phyloP scores from a whole-genome alignment of 176 grass and related monocot species.

The Avena sativa region DNA sequence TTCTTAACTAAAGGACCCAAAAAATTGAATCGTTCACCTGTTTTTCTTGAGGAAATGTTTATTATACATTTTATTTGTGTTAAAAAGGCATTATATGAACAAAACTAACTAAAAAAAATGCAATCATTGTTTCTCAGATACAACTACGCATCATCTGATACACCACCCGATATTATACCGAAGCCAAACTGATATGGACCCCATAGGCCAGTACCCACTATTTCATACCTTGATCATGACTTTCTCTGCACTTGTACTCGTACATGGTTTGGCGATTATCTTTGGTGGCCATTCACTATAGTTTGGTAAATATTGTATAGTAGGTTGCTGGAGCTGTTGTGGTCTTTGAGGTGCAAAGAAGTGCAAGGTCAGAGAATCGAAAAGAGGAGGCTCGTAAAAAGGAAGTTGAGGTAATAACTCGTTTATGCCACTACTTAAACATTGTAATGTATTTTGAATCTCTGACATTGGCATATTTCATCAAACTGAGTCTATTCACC shows the following conservation, averaged over 20 bases:
- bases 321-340: conserved; percentile 72
- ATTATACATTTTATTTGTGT: background rate
- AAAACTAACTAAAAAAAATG: background rate
- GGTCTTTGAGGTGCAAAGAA: conserved; percentile 82
- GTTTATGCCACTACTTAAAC: background rate
- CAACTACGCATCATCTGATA: background rate
- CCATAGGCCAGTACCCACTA: background rate
- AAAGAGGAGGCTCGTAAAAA: conserved; percentile 66
- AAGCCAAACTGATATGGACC: background rate
- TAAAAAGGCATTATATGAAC: background rate
- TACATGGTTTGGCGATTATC: conserved; percentile 16
- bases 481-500: background rate
- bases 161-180: background rate
- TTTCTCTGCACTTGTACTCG: background rate
- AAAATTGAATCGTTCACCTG: background rate
- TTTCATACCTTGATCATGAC: background rate
- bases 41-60: background rate
- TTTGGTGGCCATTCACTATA: conserved; percentile 7
- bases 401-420: conserved; percentile 68
- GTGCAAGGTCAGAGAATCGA: conserved; percentile 66
- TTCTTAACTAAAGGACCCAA: background rate
- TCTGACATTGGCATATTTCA: background rate
- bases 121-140: background rate
- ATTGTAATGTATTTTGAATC: background rate
- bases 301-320: conserved; percentile 40